phyloP scores from a whole-genome alignment of 1,139 yeast genomes.

The Scheffersomyces illinoinensis region DNA sequence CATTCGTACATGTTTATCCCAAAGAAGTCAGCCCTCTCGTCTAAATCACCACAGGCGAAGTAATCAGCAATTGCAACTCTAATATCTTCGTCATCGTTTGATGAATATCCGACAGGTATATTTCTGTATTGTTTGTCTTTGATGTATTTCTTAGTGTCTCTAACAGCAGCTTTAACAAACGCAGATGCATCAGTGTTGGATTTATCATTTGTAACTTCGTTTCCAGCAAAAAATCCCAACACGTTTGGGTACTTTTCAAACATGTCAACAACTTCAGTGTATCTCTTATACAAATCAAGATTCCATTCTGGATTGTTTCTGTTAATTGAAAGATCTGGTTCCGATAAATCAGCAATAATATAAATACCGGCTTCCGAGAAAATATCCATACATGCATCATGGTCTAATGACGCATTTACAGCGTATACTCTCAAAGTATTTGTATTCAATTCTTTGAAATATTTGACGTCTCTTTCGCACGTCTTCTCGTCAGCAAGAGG shows the following conservation, averaged over 20 bases:
- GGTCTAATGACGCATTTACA: slow-evolving; percentile 62
- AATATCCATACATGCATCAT: slow-evolving; percentile 65
- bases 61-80: slow-evolving; percentile 76
- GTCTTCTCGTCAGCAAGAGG: slow-evolving; percentile 23
- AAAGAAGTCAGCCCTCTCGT: slow-evolving; percentile 76
- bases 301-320: slow-evolving; percentile 63
- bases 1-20: slow-evolving; percentile 96
- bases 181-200: slow-evolving; percentile 79
- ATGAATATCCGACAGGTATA: slow-evolving; percentile 88
- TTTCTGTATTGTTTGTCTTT: slow-evolving; percentile 61
- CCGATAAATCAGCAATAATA: slow-evolving; percentile 72
- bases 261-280: slow-evolving; percentile 67
- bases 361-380: slow-evolving; percentile 77
- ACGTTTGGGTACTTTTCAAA: slow-evolving; percentile 74
- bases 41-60: slow-evolving; percentile 73
- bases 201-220: slow-evolving; percentile 80
- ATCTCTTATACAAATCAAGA: slow-evolving; percentile 62
- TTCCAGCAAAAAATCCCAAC: slow-evolving; percentile 89
- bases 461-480: slow-evolving; percentile 80
- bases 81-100: slow-evolving; percentile 77
- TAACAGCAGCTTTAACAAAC: slow-evolving; percentile 84
- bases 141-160: slow-evolving; percentile 80
- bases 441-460: slow-evolving; percentile 59
- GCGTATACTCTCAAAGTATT: slow-evolving; percentile 78
- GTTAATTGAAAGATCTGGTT: slow-evolving; percentile 64